Evolutionary conservation across 202 grass and related monocot genomes (phyloP), one percentile per base, ranked within the genome.

Genomic region (Digitaria exilis): DNA sequence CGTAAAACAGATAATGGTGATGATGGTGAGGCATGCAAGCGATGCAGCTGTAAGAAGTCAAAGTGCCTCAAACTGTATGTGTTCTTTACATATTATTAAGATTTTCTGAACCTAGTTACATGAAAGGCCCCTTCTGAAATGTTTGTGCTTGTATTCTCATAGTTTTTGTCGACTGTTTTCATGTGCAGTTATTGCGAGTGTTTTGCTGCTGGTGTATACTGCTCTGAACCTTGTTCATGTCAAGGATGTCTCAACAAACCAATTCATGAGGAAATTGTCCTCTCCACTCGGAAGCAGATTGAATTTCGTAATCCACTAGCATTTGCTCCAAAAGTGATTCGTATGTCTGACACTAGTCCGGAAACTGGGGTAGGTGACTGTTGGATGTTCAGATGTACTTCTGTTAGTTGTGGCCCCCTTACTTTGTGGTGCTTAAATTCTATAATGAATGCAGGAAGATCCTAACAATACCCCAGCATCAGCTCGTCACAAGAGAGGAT

Each of bases 21-120:
- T 45, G 92, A 91, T 80, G 89, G 91, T 57, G 96, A 95, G 9
- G 84, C 90, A 70, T 98, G 96, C 89, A 98, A 98, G 78, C 89
- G 96, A 34, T 98, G 96, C 80, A 98, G 93, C 79, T 98, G 96
- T 76, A 98, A 98, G 85, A 98, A 98, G 58, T 98, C 96, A 49
- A 98, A 98, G 87, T 98, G 96, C 82, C 82, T 98, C 77, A 98
- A 98, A 88, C 82, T 98, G 96, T 98, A 63, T 75, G 94, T 74
- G 34, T 11, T 62, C 46, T 80, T 88, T 64, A 21, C 46, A 21
- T 50, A 42, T 24, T 54, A 6, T 55, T 84, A 64, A 37, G 7
- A 83, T 74, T 41, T 42, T 55, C 4, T 86, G 41, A 35, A 37
- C 32, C 24, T 69, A 35, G 12, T 73, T 70, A 60, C n/a, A 51